phyloP scores from a whole-genome alignment of 129 eudicot species.

The Arctium minus region DNA sequence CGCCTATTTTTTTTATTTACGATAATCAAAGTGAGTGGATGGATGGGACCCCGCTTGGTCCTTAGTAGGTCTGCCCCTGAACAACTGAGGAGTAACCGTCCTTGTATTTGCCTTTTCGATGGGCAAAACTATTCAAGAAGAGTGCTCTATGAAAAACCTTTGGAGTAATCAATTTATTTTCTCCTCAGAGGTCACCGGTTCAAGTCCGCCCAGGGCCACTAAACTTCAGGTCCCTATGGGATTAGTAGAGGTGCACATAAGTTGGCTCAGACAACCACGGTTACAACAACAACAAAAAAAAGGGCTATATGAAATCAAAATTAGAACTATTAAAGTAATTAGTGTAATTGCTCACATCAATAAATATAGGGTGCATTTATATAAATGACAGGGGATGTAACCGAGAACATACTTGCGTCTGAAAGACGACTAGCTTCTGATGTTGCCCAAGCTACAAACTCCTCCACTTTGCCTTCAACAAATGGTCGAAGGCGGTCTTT shows the following conservation, averaged over 20 bases:
- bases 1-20: too few species aligned
- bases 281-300: too few species aligned
- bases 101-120: background rate
- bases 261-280: background rate
- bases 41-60: too few species aligned
- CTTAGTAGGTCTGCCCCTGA: background rate
- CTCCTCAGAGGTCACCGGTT: background rate
- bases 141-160: background rate
- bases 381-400: background rate
- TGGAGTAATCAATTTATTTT: background rate
- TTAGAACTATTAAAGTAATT: background rate
- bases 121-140: background rate
- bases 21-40: too few species aligned
- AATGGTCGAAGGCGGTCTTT: conserved; percentile 48
- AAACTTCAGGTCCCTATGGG: background rate
- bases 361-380: background rate
- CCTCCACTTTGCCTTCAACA: conserved; percentile 45
- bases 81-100: background rate
- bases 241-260: background rate
- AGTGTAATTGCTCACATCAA: background rate
- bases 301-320: background rate
- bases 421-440: conserved; percentile 57
- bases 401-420: conserved; percentile 44
- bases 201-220: background rate
- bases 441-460: conserved; percentile 59